phyloP scores from a whole-genome alignment of 768 basidiomycete genomes.

The Galerina sulciceps region DNA sequence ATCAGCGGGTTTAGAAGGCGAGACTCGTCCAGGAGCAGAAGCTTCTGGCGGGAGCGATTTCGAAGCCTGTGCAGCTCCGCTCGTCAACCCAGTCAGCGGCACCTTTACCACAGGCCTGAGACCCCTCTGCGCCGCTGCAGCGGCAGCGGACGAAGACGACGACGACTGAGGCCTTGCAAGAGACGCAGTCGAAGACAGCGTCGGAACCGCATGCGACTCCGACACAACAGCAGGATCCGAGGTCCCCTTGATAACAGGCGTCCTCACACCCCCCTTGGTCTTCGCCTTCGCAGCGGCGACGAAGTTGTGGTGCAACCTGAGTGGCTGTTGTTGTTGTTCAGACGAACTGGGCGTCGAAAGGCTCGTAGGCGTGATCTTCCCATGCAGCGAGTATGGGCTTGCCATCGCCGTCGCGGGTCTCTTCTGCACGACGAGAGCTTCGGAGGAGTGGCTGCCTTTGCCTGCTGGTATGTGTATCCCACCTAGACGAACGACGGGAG shows the following conservation, averaged over 20 bases:
- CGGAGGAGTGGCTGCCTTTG: constrained; percentile 13
- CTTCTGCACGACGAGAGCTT: constrained; percentile 17
- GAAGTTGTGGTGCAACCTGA: constrained; percentile 13
- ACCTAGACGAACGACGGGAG: constrained; percentile 4
- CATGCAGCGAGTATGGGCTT: constrained; percentile 10
- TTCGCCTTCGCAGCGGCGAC: constrained; percentile 23
- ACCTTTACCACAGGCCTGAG: constrained; percentile 27
- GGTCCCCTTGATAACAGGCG: constrained; percentile 58
- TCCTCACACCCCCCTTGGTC: too few species aligned
- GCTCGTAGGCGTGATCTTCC: constrained; percentile 15
- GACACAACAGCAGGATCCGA: constrained; percentile 73
- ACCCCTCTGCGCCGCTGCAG: constrained; percentile 4
- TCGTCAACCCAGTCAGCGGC: constrained; percentile 31
- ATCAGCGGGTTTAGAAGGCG: constrained; percentile 42
- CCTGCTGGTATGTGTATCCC: constrained; percentile 3
- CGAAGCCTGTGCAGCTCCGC: too few species aligned
- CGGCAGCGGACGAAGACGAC: too few species aligned
- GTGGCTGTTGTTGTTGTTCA: too few species aligned
- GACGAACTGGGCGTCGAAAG: constrained; percentile 20
- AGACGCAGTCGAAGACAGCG: constrained; percentile 77
- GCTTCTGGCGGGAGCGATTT: constrained; percentile 18
- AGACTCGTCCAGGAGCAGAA: constrained; percentile 20
- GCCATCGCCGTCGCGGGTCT: constrained; percentile 20
- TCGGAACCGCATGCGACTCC: constrained; percentile 74
- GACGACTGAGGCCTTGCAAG: constrained; percentile 53